phyloP scores from a whole-genome alignment of 2,329 filamentous ascomycete genomes.

The Coniosporium tulheliwenetii region DNA sequence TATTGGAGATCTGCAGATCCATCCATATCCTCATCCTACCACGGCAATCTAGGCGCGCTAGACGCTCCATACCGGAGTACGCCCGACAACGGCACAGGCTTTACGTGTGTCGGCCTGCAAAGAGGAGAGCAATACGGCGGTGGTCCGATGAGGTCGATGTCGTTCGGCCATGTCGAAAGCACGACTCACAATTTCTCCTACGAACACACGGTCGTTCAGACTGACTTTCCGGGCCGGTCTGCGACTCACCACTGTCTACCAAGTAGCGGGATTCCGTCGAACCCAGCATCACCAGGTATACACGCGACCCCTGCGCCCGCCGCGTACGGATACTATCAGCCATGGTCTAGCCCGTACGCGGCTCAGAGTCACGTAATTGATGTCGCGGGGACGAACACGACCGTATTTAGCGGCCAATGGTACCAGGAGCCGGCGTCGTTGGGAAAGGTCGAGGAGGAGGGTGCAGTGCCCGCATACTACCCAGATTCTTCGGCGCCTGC shows the following conservation, averaged over 20 bases:
- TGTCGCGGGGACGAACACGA: no score
- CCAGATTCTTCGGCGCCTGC: no score
- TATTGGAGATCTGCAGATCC: background rate
- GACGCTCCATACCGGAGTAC: slow-evolving; percentile 7
- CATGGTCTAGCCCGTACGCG: background rate
- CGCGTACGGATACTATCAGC: background rate
- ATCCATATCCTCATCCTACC: background rate
- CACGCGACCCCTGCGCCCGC: background rate
- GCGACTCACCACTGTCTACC: background rate
- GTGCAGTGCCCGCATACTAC: background rate
- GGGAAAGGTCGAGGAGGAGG: background rate
- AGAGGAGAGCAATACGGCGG: slow-evolving; percentile 16
- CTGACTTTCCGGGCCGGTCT: background rate
- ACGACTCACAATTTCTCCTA: slow-evolving; percentile 5
- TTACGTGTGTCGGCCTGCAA: slow-evolving; percentile 17
- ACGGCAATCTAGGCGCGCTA: background rate
- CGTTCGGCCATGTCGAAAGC: slow-evolving; percentile 22
- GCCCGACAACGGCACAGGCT: slow-evolving; percentile 16
- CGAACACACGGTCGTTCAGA: background rate
- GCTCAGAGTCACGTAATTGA: no score
- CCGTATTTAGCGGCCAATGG: background rate
- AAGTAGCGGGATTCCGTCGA: background rate
- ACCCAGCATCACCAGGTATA: background rate
- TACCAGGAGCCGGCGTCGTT: background rate
- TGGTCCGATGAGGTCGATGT: slow-evolving; percentile 20